phyloP scores from a whole-genome alignment of 2,329 filamentous ascomycete genomes.

The Emergomyces pasteurianus region DNA sequence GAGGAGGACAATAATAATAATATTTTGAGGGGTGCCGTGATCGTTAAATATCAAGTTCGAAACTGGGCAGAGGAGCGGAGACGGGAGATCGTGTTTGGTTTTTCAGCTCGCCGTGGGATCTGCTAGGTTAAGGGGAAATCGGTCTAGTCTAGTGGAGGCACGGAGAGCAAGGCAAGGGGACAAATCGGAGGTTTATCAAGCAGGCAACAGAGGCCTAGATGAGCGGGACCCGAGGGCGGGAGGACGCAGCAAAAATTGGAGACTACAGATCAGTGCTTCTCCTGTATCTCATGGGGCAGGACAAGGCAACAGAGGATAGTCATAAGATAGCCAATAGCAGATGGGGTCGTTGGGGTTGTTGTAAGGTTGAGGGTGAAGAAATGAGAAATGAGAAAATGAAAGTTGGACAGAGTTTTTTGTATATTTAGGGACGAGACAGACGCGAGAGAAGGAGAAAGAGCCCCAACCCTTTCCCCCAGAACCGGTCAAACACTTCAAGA shows the following conservation, averaged over 20 bases:
- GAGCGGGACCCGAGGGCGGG: neutral
- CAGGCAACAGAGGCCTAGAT: slow-evolving; percentile 2
- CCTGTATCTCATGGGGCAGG: neutral
- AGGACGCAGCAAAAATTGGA: neutral
- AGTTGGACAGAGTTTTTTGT: neutral
- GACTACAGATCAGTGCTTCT: neutral
- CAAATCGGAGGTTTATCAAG: neutral
- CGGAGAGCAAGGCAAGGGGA: neutral
- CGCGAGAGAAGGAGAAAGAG: too few relatives aligned
- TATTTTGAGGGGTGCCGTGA: neutral
- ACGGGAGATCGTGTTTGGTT: too few relatives aligned
- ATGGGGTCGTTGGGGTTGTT: neutral
- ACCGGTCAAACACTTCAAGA: too few relatives aligned
- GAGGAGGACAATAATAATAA: neutral
- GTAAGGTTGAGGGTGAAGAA: neutral
- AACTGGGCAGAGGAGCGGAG: neutral
- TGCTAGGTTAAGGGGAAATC: neutral
- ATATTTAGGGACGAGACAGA: too few relatives aligned
- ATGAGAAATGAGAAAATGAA: too few relatives aligned
- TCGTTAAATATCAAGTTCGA: neutral
- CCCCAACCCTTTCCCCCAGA: too few relatives aligned
- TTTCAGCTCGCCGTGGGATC: neutral
- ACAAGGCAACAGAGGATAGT: neutral
- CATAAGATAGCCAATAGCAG: neutral
- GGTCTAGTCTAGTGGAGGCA: neutral